Base-by-base conservation (phyloP, 2,329 filamentous ascomycete genomes). In the Alternaria tenuissima region DNA sequence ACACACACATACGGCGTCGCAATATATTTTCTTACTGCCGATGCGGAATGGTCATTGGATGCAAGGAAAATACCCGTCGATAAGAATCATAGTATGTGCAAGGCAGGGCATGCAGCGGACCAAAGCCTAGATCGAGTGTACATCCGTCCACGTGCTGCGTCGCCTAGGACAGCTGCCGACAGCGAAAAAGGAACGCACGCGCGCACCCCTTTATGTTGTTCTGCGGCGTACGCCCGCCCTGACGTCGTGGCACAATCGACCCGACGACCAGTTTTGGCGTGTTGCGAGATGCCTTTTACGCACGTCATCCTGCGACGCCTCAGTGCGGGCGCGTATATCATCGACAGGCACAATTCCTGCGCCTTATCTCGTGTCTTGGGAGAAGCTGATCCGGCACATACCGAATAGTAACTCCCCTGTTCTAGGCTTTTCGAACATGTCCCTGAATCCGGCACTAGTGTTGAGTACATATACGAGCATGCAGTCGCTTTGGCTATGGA, bases 401-500 rank as follows among this genome's bases (percentile, higher is more conserved):
- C 32, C 32, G 32, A 26, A 39, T n/a, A n/a, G 9, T 11, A 22
- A 3, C 2, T 14, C 11, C 16, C 16, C 38, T 22, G 18, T 41
- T 49, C 39, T 57, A 57, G 47, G 41, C 47, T 52, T 34, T 7
- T 5, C 24, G 9, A 46, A 30, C 24, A n/a, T 43, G 7, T 20
- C 30, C 20, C 55, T 8, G 34, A 14, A 16, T 16, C 32, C n/a
- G 24, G 36, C 34, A 24, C 56, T 54, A 59, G 43, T 6, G 18
- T 44, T 54, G 56, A 59, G 56, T 59, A 55, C 43, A 30, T 54
- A 54, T 54, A 59, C 56, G 56, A 49, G 56, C 8, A 32, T 22
- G 34, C 43, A 53, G 26, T n/a, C 16, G 24, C 36, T 36, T 36
- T 24, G 22, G 20, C 39, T n/a, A 22, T 20, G 9, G 48, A 24